Evolutionary conservation across 148 eudicot genomes (phyloP).

Genomic region (Arbutus unedo): DNA sequence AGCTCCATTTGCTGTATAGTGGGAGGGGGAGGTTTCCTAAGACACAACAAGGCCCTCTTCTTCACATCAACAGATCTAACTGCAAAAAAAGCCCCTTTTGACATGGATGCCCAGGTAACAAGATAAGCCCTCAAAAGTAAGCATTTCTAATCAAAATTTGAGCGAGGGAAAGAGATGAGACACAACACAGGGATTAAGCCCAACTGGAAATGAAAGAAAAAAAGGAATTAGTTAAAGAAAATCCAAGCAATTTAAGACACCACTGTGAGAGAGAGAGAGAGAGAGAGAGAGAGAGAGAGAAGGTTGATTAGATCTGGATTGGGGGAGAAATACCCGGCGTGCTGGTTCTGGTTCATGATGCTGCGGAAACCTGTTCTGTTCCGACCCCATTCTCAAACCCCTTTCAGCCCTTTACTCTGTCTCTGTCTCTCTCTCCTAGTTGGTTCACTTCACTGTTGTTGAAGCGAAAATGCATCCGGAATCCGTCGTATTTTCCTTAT

Average conservation of each 20-base stretch:
- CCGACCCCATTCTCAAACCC: constrained; percentile 44
- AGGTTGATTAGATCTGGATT: constrained; percentile 11
- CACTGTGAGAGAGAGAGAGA: background rate
- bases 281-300: background rate
- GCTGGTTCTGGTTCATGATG: constrained; percentile 38
- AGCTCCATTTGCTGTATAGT: background rate
- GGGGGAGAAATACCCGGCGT: constrained; percentile 39
- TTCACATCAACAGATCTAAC: background rate
- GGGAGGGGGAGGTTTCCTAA: background rate
- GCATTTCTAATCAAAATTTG: background rate
- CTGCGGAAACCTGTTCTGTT: constrained; percentile 64
- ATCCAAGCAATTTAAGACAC: background rate
- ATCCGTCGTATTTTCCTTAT: background rate
- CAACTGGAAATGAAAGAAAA: background rate
- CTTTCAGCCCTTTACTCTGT: background rate
- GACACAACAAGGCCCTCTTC: background rate
- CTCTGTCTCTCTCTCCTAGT: background rate
- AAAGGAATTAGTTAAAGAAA: background rate
- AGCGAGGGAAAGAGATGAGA: background rate
- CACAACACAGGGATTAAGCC: background rate
- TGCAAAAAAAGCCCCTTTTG: background rate
- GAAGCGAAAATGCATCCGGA: background rate
- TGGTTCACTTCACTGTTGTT: constrained; percentile 5
- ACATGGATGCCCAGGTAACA: constrained; percentile 3
- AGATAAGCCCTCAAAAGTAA: background rate